A percentile compares a stretch with the other conserved stretches of the same genome.
Conservation (phyloP, 23 red algal genomes). For the Gracilaria vermiculophylla region DNA sequence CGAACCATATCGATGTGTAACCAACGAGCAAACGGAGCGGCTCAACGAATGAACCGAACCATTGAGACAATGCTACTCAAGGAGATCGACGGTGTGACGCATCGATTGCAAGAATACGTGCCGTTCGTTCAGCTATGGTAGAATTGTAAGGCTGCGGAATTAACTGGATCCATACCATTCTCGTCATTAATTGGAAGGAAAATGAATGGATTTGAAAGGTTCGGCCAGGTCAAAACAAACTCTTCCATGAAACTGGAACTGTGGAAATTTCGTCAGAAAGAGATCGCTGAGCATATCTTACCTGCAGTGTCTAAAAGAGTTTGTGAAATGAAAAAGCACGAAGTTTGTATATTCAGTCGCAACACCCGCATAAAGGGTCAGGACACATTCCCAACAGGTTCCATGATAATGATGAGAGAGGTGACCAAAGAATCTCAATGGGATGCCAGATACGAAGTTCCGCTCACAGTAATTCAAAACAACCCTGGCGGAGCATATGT, state of each 20-base stretch:
- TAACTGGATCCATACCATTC: background rate
- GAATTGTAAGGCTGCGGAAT: background rate
- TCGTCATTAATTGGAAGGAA: background rate
- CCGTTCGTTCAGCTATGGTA: background rate
- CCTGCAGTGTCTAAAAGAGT: background rate
- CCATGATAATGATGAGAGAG: background rate
- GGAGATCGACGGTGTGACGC: background rate
- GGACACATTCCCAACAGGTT: background rate
- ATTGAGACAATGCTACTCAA: conserved; percentile 1
- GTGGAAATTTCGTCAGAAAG: background rate
- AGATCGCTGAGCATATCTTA: background rate
- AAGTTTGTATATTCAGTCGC: background rate
- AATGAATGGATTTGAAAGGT: background rate
- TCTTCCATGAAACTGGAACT: background rate
- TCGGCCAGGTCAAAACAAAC: background rate
- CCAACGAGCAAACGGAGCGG: background rate
- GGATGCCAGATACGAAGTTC: background rate
- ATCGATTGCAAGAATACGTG: background rate
- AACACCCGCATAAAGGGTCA: background rate
- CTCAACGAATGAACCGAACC: background rate
- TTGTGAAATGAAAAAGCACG: background rate
- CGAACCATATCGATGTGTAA: background rate
- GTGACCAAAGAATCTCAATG: no score
- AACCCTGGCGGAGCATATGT: conserved; percentile 1
- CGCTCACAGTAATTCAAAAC: background rate